These are phyloP conservation scores for Turritis glabra DNA, from an alignment of 345 rosid genomes.

Conservation along the genomic window DNA sequence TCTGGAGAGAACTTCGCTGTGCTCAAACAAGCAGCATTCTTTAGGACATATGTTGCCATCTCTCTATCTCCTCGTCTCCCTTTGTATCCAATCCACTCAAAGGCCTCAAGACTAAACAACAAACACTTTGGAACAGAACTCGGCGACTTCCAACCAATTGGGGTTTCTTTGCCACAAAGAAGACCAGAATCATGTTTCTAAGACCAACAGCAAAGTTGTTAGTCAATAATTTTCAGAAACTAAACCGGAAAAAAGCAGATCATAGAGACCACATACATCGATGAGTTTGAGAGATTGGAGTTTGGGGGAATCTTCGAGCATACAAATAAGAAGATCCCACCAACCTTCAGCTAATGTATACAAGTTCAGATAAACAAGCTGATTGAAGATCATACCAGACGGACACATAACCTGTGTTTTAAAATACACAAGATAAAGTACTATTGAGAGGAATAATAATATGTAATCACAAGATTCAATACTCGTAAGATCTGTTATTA, in stretches of 20 bases:
- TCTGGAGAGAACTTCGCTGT: neutral
- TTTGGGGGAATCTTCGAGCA: conserved; percentile 19
- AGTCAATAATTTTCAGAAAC: neutral
- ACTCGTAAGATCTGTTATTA: neutral
- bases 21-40: conserved; percentile 9
- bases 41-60: conserved; percentile 3
- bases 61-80: conserved; percentile 6
- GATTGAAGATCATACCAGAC: conserved; percentile 1
- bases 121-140: conserved; percentile 13
- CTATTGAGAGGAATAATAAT: neutral
- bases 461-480: neutral
- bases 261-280: neutral
- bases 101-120: neutral
- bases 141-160: neutral
- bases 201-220: neutral
- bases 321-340: conserved; percentile 9
- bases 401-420: neutral
- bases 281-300: conserved; percentile 2
- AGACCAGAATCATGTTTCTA: neutral
- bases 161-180: neutral
- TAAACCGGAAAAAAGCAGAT: neutral
- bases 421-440: neutral
- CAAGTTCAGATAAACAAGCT: conserved; percentile 19
- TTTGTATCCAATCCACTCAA: conserved; percentile 13
- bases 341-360: neutral